Conservation (phyloP, 2,329 filamentous ascomycete species). For the Fusarium irregulare region DNA sequence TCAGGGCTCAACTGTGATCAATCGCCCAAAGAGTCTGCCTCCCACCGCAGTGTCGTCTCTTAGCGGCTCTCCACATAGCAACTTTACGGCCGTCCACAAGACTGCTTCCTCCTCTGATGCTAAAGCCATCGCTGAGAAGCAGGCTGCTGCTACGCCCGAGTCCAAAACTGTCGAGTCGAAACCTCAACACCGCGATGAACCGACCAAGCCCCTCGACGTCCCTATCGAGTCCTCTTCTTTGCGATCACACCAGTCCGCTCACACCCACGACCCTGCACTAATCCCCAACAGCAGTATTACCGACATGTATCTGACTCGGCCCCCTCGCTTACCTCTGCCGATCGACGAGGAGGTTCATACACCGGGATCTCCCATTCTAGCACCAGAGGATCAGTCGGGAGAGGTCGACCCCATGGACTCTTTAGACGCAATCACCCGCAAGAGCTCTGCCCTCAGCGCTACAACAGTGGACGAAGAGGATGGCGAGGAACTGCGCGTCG, state of each 20-base stretch:
- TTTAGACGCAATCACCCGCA: constrained; percentile 62
- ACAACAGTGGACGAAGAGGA: constrained; percentile 80
- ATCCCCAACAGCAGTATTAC: constrained; percentile 68
- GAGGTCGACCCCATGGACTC: constrained; percentile 64
- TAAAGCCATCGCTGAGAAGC: constrained; percentile 20
- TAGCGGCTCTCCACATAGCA: constrained; percentile 59
- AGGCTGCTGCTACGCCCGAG: constrained; percentile 18
- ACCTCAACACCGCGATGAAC: constrained; percentile 46
- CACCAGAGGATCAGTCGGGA: constrained; percentile 67
- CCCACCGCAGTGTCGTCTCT: constrained; percentile 62
- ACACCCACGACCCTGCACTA: constrained; percentile 55
- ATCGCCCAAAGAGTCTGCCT: constrained; percentile 60
- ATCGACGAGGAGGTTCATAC: constrained; percentile 93
- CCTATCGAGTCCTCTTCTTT: constrained; percentile 57
- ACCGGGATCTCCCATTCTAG: constrained; percentile 89
- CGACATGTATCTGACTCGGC: constrained; percentile 74
- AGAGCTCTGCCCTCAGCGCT: constrained; percentile 69
- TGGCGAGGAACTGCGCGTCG: constrained; percentile 79
- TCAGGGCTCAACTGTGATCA: constrained; percentile 65
- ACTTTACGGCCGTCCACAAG: constrained; percentile 47
- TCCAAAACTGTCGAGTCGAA: constrained; percentile 24
- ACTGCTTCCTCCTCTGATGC: constrained; percentile 36
- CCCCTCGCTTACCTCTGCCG: constrained; percentile 88
- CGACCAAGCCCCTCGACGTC: constrained; percentile 70
- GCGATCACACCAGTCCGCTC: constrained; percentile 53